Conservation (phyloP, 192 early-diverging fungal species). For the Coemansia sp. region DNA sequence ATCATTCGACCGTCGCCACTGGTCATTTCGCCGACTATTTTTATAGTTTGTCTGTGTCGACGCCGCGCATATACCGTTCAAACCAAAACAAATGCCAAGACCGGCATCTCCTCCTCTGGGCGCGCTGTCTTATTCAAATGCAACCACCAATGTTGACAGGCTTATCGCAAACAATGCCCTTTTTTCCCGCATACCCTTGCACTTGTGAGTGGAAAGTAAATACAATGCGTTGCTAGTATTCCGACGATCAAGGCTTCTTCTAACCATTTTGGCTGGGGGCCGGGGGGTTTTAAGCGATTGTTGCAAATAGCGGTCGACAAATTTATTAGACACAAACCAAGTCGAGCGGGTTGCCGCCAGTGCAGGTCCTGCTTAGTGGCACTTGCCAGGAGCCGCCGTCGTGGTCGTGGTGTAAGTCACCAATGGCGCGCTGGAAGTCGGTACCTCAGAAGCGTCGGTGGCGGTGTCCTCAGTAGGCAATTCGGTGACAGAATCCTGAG, state of each 20-base stretch:
- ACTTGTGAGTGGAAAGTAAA: no score
- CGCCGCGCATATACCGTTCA: not conserved
- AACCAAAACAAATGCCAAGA: not conserved
- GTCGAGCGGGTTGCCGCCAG: no score
- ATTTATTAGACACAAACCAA: no score
- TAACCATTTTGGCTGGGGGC: no score
- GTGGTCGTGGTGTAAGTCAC: not conserved
- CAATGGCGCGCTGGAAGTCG: conserved; percentile 23
- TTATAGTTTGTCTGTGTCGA: not conserved
- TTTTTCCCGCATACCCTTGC: no score
- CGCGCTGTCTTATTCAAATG: not conserved
- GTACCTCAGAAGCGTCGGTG: not conserved
- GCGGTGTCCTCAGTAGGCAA: conserved; percentile 5
- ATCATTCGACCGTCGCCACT: not conserved
- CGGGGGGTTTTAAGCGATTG: no score
- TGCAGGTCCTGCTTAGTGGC: conserved; percentile 25
- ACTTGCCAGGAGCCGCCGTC: conserved; percentile 20
- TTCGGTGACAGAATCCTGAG: not conserved
- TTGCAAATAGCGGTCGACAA: no score
- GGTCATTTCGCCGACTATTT: not conserved
- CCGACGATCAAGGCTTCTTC: no score
- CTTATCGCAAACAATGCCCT: no score
- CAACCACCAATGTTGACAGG: no score
- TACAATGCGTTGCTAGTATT: no score
- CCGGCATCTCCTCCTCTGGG: no score